Conservation (phyloP, 345 rosid genomes). For the Stellera chamaejasme region DNA sequence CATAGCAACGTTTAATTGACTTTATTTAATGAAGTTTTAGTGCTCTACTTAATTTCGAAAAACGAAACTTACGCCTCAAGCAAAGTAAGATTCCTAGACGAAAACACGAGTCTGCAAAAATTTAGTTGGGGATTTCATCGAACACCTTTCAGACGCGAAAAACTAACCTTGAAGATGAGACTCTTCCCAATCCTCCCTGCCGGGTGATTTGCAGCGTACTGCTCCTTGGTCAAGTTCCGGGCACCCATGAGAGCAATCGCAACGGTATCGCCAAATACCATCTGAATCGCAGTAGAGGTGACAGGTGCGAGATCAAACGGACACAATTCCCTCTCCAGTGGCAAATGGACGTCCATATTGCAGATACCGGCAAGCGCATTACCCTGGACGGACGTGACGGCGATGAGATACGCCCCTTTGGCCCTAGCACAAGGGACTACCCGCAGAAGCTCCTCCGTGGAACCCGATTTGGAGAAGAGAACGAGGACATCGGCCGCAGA, state of each 20-base stretch:
- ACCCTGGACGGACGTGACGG: conserved; percentile 71
- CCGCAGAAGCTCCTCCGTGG: conserved; percentile 81
- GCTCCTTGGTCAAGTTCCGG: conserved; percentile 68
- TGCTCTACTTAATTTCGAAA: no score
- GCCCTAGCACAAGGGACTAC: conserved; percentile 85
- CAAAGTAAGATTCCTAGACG: not conserved
- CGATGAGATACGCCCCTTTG: conserved; percentile 55
- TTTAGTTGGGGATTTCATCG: no score
- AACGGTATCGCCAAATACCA: conserved; percentile 97
- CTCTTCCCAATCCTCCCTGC: conserved; percentile 94
- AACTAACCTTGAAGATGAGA: conserved; percentile 77
- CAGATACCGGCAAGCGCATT: conserved; percentile 58
- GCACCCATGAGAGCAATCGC: conserved; percentile 96
- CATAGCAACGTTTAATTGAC: no score
- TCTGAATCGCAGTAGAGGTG: conserved; percentile 95
- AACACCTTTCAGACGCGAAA: not conserved
- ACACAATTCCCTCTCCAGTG: conserved; percentile 80
- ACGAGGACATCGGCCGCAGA: conserved; percentile 48
- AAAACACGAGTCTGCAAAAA: not conserved
- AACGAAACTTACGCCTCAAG: no score
- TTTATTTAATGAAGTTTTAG: no score
- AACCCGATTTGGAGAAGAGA: conserved; percentile 73
- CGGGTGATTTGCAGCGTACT: conserved; percentile 89
- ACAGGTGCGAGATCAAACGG: conserved; percentile 96
- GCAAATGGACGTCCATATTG: conserved; percentile 82